Percentiles rank a stretch among this genome's conserved stretches.
Evolutionary conservation across 164 flowering plant species (phyloP).

Genomic region (Chloranthus sessilifolius): DNA sequence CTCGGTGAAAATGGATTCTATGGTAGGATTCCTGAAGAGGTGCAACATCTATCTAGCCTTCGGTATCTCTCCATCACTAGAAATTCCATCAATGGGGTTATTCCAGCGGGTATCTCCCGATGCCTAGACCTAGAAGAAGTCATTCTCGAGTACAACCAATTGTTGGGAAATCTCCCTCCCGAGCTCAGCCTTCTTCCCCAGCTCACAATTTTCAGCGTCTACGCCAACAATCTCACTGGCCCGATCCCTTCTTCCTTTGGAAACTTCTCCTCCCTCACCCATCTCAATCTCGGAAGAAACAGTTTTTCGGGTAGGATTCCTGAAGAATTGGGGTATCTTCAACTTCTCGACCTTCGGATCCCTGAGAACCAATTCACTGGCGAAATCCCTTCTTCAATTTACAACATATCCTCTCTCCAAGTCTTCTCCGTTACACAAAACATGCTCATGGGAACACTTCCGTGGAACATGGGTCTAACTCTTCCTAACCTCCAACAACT

Average conservation of each 20-base stretch:
- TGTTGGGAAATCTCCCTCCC: conserved; percentile 21
- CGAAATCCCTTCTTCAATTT: conserved; percentile 23
- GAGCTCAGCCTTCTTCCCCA: conserved; percentile 19
- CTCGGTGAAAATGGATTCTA: conserved; percentile 13
- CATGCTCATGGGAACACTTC: conserved; percentile 21
- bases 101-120: conserved; percentile 13
- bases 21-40: conserved; percentile 1
- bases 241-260: conserved; percentile 30
- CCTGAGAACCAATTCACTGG: conserved; percentile 18
- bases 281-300: conserved; percentile 14
- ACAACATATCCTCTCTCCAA: conserved; percentile 25
- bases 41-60: neutral
- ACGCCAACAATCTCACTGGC: conserved; percentile 29
- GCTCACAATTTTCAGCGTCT: conserved; percentile 11
- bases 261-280: conserved; percentile 29
- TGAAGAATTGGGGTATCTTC: conserved; percentile 11
- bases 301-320: conserved; percentile 25
- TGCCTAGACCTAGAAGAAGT: conserved; percentile 11
- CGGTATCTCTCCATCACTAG: neutral
- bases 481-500: conserved; percentile 20
- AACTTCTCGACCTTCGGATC: conserved; percentile 4
- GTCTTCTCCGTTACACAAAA: conserved; percentile 8
- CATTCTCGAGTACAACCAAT: conserved; percentile 6
- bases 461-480: conserved; percentile 17
- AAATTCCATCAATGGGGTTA: conserved; percentile 14